Percentiles rank a stretch among this genome's conserved stretches.
phyloP scores from a whole-genome alignment of 164 flowering plant genomes.

The Vitis riparia region DNA sequence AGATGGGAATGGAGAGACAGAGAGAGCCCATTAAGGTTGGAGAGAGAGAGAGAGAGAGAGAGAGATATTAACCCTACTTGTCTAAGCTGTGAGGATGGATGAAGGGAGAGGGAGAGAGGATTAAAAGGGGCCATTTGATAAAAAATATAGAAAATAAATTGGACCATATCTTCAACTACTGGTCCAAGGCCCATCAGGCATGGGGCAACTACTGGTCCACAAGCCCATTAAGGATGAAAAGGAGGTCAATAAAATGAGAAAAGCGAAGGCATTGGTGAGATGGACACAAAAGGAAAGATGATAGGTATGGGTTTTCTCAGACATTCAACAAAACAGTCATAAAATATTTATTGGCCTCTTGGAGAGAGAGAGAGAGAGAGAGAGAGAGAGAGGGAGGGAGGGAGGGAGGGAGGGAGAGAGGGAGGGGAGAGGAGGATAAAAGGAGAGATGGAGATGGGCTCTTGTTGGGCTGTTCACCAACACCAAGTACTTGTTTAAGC shows the following conservation, averaged over 20 bases:
- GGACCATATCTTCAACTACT: no score
- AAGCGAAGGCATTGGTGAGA: conserved; percentile 12
- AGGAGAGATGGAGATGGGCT: conserved; percentile 30
- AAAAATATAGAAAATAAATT: no score
- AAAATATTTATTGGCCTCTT: conserved; percentile 1
- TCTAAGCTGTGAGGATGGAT: no score
- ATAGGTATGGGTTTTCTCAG: conserved; percentile 23
- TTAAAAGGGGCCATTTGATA: no score
- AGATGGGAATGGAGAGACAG: no score
- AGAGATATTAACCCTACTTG: no score
- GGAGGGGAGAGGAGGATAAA: conserved; percentile 13
- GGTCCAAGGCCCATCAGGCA: no score
- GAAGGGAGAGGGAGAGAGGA: no score
- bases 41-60: no score
- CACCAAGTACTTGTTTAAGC: conserved; percentile 34
- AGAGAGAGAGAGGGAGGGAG: conserved; percentile 1
- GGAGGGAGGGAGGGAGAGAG: conserved; percentile 15
- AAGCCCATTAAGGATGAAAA: background rate
- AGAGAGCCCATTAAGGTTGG: no score
- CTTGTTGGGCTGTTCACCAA: conserved; percentile 37
- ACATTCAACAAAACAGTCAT: conserved; percentile 14
- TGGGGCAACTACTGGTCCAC: background rate
- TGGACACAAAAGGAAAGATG: conserved; percentile 20
- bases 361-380: conserved; percentile 12
- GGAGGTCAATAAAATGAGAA: conserved; percentile 20